A percentile compares a stretch with the other conserved stretches of the same genome.
Evolutionary conservation across 2,329 filamentous ascomycete genomes (phyloP).

Genomic region (Mycocentrospora acerina): DNA sequence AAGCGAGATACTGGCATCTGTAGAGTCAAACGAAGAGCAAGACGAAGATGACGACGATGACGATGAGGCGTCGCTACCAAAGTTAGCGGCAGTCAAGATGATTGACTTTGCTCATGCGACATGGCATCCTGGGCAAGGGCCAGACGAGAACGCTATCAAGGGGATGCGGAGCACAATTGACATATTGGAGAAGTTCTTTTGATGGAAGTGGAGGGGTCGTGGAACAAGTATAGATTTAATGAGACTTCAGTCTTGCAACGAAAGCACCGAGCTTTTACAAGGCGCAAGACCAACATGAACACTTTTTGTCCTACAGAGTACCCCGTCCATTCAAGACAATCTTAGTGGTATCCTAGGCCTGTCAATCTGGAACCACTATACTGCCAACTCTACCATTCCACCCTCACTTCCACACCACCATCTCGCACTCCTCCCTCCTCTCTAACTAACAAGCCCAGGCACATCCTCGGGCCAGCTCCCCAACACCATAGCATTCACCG

Average conservation of each 20-base stretch:
- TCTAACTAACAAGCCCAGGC: conserved; percentile 64
- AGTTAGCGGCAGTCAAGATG: conserved; percentile 77
- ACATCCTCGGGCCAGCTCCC: conserved; percentile 85
- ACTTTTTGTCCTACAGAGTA: too few relatives aligned
- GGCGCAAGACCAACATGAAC: too few relatives aligned
- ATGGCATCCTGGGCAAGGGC: conserved; percentile 78
- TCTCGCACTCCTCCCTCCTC: not conserved
- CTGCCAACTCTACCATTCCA: too few relatives aligned
- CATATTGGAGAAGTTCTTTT: conserved; percentile 70
- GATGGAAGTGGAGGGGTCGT: conserved; percentile 28
- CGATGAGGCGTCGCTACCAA: conserved; percentile 55
- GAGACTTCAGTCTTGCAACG: too few relatives aligned
- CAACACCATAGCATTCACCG: conserved; percentile 77
- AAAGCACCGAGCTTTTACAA: too few relatives aligned
- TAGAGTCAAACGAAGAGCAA: not conserved
- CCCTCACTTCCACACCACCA: too few relatives aligned
- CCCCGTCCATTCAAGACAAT: too few relatives aligned
- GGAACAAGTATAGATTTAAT: too few relatives aligned
- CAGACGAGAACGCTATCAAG: conserved; percentile 78
- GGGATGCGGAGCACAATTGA: conserved; percentile 71
- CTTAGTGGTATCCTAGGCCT: too few relatives aligned
- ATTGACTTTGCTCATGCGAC: conserved; percentile 96
- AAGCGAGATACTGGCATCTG: conserved; percentile 28
- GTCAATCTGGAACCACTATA: too few relatives aligned
- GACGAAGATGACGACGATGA: conserved; percentile 41